A percentile compares a stretch with the other conserved stretches of the same genome.
These are phyloP conservation scores for Calonectria honghensis DNA, from an alignment of 2,329 filamentous ascomycete genomes.

Conservation along the genomic window DNA sequence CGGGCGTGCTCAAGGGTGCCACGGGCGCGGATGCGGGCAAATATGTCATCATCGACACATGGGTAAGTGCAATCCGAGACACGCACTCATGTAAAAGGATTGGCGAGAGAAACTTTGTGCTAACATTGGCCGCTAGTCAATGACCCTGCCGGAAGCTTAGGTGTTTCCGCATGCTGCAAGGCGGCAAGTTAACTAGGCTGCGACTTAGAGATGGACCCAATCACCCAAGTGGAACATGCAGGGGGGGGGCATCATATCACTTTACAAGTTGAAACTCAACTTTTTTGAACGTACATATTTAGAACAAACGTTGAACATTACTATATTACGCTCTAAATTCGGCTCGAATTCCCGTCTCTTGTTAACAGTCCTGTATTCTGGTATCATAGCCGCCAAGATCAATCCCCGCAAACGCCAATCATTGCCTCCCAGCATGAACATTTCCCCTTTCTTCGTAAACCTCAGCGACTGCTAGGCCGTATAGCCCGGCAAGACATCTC, in stretches of 20 bases:
- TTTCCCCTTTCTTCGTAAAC: not conserved
- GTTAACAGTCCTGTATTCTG: constrained; percentile 5
- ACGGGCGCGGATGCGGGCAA: constrained; percentile 42
- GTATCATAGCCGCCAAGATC: constrained; percentile 10
- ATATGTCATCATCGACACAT: constrained; percentile 54
- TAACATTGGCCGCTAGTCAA: constrained; percentile 20
- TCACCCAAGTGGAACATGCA: constrained; percentile 30
- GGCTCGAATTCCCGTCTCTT: not conserved
- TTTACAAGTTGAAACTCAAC: not conserved
- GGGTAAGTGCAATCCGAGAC: constrained; percentile 41
- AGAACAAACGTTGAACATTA: constrained; percentile 11
- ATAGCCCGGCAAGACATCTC: constrained; percentile 23
- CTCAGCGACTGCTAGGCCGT: not conserved
- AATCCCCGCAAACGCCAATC: constrained; percentile 19
- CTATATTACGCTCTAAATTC: constrained; percentile 3
- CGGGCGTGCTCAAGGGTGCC: constrained; percentile 46
- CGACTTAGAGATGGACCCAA: not conserved
- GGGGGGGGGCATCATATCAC: not conserved
- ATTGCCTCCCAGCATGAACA: not conserved
- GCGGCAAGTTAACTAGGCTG: not conserved
- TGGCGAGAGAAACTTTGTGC: not conserved
- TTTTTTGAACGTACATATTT: constrained; percentile 2
- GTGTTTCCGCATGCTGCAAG: not conserved
- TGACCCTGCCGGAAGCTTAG: constrained; percentile 15
- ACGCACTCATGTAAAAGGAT: no score